phyloP scores from a whole-genome alignment of 192 early-diverging fungal genomes.

The Coemansia sp. region DNA sequence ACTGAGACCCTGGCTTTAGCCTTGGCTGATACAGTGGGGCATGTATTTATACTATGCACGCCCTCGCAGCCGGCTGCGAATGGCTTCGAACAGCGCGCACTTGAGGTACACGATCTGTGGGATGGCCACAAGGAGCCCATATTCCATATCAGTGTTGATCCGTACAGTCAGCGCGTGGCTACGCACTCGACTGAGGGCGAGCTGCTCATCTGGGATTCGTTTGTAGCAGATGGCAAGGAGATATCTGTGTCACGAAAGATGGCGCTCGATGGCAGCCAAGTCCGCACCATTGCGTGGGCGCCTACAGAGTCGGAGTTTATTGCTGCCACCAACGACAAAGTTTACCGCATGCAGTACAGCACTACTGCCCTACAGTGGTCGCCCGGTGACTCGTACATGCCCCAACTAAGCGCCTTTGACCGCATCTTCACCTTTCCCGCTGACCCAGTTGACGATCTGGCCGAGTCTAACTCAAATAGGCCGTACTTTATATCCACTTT shows the following conservation, averaged over 20 bases:
- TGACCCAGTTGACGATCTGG: background rate
- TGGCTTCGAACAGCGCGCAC: background rate
- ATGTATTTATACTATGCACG: slow-evolving; percentile 31
- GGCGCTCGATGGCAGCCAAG: slow-evolving; percentile 39
- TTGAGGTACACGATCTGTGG: slow-evolving; percentile 30
- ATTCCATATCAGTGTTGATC: slow-evolving; percentile 55
- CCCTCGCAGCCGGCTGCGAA: background rate
- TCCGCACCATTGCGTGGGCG: slow-evolving; percentile 53
- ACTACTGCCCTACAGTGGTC: slow-evolving; percentile 23
- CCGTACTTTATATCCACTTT: slow-evolving; percentile 49
- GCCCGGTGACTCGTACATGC: slow-evolving; percentile 23
- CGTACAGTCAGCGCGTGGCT: slow-evolving; percentile 45
- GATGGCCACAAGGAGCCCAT: slow-evolving; percentile 50
- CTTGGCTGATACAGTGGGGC: slow-evolving; percentile 32
- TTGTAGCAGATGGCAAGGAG: slow-evolving; percentile 5
- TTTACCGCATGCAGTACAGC: slow-evolving; percentile 38
- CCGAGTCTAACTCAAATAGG: background rate
- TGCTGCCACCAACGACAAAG: slow-evolving; percentile 36
- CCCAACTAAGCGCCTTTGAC: slow-evolving; percentile 34
- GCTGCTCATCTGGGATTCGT: slow-evolving; percentile 48
- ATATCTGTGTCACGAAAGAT: slow-evolving; percentile 30
- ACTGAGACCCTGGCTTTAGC: slow-evolving; percentile 7
- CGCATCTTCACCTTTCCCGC: slow-evolving; percentile 49
- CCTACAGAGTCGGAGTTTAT: slow-evolving; percentile 49
- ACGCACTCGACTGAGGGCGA: slow-evolving; percentile 49